Base-by-base conservation (phyloP, 208 protist species). In the Wallacemonas rigidus region DNA sequence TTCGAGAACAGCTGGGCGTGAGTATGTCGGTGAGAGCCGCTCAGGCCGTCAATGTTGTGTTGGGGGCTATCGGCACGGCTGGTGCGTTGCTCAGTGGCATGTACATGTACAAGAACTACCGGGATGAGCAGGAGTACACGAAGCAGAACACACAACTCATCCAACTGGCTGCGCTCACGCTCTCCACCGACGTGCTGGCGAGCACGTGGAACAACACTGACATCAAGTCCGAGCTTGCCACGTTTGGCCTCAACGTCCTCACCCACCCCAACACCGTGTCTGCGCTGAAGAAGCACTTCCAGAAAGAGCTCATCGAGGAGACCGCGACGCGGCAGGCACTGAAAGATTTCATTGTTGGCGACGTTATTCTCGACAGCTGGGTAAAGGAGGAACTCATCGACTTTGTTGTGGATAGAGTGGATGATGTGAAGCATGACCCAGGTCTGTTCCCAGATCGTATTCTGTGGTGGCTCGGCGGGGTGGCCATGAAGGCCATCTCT, bases 361-460 rank as follows among this genome's bases (percentile, higher is more conserved):
- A 91, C 36, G 69, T 95, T n/a, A 85, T 95, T 62, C 72, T 82
- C 44, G 92, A 96, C 67, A 12, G 67, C 11, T 96, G 89, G 88
- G 92, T 96, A 60, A 80, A 81, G 54, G 92, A 96, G 62, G 88
- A 96, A 64, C 88, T 96, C 26, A 74, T 95, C 41, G 82, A 74
- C 26, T 75, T 93, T 53, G 86, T 79, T 14, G 76, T 79, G 56
- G 83, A 89, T 38, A 62, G 86, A 1, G 81, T 80, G 2, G 83
- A 76, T 35, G 79, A 80, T 7, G 70, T 92, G 38, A 82, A 82
- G 65, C 56, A 44, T 15, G 89, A 96, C 81, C 72, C 58, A 1
- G 74, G 77, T 44, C 51, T 96, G 5, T 91, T 81, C 73, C 89
- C 88, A 15, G 57, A 64, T 6, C 80, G 77, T 38, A 73, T 91